Conservation (phyloP, 2,329 filamentous ascomycete species). For the Xylaria sp. region DNA sequence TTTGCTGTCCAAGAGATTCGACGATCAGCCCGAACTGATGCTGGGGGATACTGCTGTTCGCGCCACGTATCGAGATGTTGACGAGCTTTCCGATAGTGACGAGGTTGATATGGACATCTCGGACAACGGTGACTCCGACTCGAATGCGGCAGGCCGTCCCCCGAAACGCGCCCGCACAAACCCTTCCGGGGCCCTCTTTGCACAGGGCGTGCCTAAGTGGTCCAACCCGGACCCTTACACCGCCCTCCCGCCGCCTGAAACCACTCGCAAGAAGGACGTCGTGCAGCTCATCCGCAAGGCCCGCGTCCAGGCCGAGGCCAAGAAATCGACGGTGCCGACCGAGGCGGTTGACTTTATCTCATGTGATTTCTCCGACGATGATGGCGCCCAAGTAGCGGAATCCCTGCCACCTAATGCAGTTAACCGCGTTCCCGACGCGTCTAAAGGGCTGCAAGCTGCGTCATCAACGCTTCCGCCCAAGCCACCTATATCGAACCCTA, state of each 20-base stretch:
- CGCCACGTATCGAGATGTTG: constrained; percentile 59
- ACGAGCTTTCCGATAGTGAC: constrained; percentile 66
- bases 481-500: constrained; percentile 16
- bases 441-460: constrained; percentile 41
- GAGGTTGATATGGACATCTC: constrained; percentile 71
- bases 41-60: constrained; percentile 52
- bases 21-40: constrained; percentile 51
- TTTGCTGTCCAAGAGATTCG: constrained; percentile 52
- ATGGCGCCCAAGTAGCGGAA: constrained; percentile 43
- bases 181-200: constrained; percentile 36
- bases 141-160: constrained; percentile 46
- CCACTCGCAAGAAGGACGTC: constrained; percentile 78
- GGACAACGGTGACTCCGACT: constrained; percentile 51
- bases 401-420: constrained; percentile 27
- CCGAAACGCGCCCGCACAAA: constrained; percentile 50
- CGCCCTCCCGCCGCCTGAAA: constrained; percentile 77
- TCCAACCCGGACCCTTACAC: constrained; percentile 97
- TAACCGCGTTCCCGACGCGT: constrained; percentile 44
- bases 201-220: constrained; percentile 73
- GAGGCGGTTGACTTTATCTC: constrained; percentile 88
- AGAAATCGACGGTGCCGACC: constrained; percentile 57
- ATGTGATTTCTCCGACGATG: constrained; percentile 70
- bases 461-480: constrained; percentile 26
- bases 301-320: constrained; percentile 63
- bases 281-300: constrained; percentile 92